Evolutionary conservation across 345 rosid genomes (phyloP).

Genomic region (Camelina neglecta): DNA sequence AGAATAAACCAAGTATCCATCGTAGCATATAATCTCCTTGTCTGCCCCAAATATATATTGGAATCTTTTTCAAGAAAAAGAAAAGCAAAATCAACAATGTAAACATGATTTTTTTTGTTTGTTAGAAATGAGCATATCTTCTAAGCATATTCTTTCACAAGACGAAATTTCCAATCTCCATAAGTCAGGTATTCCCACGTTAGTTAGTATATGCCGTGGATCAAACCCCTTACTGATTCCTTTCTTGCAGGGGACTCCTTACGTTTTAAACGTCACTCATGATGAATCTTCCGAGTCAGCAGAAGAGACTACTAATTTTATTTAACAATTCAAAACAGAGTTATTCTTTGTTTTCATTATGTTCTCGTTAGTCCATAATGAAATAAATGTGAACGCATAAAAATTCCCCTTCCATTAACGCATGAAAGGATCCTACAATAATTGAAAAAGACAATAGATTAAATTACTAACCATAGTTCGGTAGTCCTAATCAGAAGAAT

Average conservation of each 20-base stretch:
- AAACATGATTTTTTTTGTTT: neutral
- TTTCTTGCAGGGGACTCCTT: conserved; percentile 23
- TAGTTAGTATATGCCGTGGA: conserved; percentile 39
- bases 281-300: conserved; percentile 17
- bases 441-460: neutral
- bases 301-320: conserved; percentile 3
- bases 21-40: neutral
- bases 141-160: conserved; percentile 29
- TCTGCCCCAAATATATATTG: neutral
- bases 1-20: conserved; percentile 13
- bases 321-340: neutral
- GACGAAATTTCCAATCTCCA: conserved; percentile 19
- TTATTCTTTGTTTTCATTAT: neutral
- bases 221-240: conserved; percentile 20
- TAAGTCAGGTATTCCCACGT: conserved; percentile 15
- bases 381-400: conserved; percentile 16
- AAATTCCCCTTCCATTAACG: neutral
- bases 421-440: neutral
- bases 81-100: conserved; percentile 1
- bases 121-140: conserved; percentile 20
- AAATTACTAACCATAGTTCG: conserved; percentile 1
- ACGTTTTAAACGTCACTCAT: conserved; percentile 8
- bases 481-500: neutral
- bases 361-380: neutral
- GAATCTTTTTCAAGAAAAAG: neutral